Evolutionary conservation across 495 filamentous ascomycete species (phyloP).

Genomic region (Tuber calosporum): DNA sequence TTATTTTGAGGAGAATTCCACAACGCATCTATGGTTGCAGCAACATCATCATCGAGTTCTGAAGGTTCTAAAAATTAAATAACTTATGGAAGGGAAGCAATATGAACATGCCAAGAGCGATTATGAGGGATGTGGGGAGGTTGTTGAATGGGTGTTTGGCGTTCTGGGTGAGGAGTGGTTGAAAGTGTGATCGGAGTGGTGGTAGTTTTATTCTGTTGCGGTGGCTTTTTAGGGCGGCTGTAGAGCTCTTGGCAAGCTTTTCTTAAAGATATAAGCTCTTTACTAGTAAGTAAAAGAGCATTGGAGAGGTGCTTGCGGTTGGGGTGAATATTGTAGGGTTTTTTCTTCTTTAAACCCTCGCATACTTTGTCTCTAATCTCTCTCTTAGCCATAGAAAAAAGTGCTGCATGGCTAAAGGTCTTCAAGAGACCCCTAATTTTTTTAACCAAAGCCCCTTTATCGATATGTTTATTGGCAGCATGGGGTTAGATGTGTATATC

Average conservation of each 20-base stretch:
- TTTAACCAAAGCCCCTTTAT: background rate
- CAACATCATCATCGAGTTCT: background rate
- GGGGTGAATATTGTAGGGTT: background rate
- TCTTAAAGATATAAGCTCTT: background rate
- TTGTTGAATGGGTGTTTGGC: background rate
- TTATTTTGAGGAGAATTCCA: background rate
- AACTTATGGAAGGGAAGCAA: background rate
- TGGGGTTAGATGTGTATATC: background rate
- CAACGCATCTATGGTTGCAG: background rate
- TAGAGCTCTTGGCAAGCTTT: background rate
- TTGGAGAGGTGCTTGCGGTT: background rate
- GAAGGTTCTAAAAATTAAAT: background rate
- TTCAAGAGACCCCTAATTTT: background rate
- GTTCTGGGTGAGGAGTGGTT: background rate
- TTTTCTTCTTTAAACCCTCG: background rate
- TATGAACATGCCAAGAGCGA: background rate
- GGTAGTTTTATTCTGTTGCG: background rate
- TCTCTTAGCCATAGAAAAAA: background rate
- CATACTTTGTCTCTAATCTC: background rate
- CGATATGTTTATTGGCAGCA: background rate
- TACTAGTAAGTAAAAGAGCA: background rate
- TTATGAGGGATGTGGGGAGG: background rate
- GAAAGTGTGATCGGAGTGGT: background rate
- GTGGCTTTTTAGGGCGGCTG: background rate
- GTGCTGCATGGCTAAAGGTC: background rate